Percentiles rank a stretch among this genome's conserved stretches.
Conservation (phyloP, 1,284 basidiomycete genomes). For the Microbotryum silenes-acaulis region DNA sequence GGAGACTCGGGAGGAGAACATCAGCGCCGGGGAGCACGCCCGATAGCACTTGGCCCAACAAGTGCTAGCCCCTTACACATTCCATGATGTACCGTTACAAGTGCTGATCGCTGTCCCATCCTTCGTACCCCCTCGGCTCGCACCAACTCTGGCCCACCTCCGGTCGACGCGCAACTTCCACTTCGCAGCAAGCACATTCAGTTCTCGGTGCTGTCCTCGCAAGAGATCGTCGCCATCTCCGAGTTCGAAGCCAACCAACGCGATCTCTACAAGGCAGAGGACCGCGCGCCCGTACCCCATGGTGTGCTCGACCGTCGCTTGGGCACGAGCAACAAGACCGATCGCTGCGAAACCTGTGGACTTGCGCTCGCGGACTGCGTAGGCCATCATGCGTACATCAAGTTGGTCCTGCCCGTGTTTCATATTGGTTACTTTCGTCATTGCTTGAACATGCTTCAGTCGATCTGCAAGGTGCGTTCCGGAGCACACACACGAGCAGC, state of each 20-base stretch:
- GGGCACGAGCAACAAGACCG: constrained; percentile 88
- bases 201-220: constrained; percentile 82
- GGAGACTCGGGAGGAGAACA: neutral
- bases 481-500: no score
- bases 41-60: no score
- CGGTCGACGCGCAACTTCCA: constrained; percentile 3
- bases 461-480: constrained; percentile 78
- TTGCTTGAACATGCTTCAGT: constrained; percentile 84
- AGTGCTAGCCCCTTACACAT: neutral
- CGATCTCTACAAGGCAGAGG: constrained; percentile 65
- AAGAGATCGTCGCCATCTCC: constrained; percentile 85
- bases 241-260: constrained; percentile 90
- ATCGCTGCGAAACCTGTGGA: constrained; percentile 91
- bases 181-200: constrained; percentile 75
- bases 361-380: constrained; percentile 89
- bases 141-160: neutral
- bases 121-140: neutral
- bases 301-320: constrained; percentile 84
- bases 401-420: constrained; percentile 90
- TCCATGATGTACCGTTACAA: neutral
- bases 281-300: constrained; percentile 72
- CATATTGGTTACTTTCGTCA: constrained; percentile 97
- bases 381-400: constrained; percentile 72
- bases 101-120: constrained; percentile 6
- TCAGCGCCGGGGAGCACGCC: accelerated